Conservation (phyloP, 257 asterid genomes). For the Solanum raphanifolium region DNA sequence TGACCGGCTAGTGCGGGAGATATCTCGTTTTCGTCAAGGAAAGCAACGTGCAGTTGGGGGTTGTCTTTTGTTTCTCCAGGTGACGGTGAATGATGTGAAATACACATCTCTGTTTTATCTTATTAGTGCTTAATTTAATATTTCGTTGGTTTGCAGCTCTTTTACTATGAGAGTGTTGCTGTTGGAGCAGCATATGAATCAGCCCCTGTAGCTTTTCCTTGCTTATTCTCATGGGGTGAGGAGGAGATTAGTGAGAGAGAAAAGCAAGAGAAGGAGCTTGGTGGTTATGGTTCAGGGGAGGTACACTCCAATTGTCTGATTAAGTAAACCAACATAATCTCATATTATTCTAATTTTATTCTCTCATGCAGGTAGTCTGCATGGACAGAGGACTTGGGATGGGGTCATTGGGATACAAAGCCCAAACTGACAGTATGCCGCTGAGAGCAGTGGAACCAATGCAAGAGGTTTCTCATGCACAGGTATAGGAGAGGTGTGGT, state of each 20-base stretch:
- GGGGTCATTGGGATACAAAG: slow-evolving; percentile 52
- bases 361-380: slow-evolving; percentile 70
- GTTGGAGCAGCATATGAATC: slow-evolving; percentile 82
- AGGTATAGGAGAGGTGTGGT: slow-evolving; percentile 27
- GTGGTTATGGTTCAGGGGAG: slow-evolving; percentile 98
- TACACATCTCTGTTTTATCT: not conserved
- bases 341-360: slow-evolving; percentile 4
- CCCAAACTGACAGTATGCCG: slow-evolving; percentile 36
- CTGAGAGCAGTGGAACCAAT: slow-evolving; percentile 23
- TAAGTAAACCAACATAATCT: not conserved
- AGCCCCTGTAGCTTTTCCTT: slow-evolving; percentile 82
- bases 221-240: slow-evolving; percentile 93
- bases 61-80: slow-evolving; percentile 97
- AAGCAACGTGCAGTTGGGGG: slow-evolving; percentile 99
- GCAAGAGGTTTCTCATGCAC: slow-evolving; percentile 35
- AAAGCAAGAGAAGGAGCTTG: slow-evolving; percentile 88
- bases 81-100: slow-evolving; percentile 11
- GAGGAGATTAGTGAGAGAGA: slow-evolving; percentile 97
- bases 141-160: slow-evolving; percentile 46
- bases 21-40: slow-evolving; percentile 95
- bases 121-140: not conserved
- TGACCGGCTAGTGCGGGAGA: slow-evolving; percentile 92
- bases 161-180: slow-evolving; percentile 94
- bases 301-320: slow-evolving; percentile 22
- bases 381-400: slow-evolving; percentile 94